Conservation (phyloP, 768 basidiomycete genomes). For the Agrocybe pediades region DNA sequence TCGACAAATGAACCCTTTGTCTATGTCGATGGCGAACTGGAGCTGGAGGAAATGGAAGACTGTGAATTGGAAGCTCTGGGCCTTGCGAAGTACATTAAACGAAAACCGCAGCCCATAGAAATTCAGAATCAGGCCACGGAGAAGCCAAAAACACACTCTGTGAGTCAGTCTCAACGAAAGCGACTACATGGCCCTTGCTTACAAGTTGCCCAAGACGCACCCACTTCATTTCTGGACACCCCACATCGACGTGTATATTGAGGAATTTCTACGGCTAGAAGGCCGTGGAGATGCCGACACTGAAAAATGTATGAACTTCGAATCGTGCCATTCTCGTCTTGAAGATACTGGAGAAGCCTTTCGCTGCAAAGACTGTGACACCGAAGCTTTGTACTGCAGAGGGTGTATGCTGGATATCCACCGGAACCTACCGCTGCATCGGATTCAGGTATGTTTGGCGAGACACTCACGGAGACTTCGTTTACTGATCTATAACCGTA, state of each 20-base stretch:
- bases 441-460: background rate
- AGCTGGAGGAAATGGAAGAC: background rate
- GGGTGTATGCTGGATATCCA: background rate
- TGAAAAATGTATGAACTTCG: background rate
- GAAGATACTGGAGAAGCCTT: background rate
- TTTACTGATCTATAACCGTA: background rate
- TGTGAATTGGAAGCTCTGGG: background rate
- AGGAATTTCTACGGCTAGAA: background rate
- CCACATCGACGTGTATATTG: background rate
- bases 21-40: background rate
- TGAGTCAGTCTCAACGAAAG: background rate
- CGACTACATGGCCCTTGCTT: background rate
- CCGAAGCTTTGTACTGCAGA: background rate
- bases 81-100: background rate
- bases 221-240: background rate
- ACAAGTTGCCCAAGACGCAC: background rate
- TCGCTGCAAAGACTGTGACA: background rate
- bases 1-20: background rate
- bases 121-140: background rate
- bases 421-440: background rate
- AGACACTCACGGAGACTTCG: no score
- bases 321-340: background rate
- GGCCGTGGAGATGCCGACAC: background rate
- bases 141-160: background rate
- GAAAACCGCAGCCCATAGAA: background rate